Evolutionary conservation across 805 yeast genomes (phyloP).

Genomic region (Saturnispora gosingensis): DNA sequence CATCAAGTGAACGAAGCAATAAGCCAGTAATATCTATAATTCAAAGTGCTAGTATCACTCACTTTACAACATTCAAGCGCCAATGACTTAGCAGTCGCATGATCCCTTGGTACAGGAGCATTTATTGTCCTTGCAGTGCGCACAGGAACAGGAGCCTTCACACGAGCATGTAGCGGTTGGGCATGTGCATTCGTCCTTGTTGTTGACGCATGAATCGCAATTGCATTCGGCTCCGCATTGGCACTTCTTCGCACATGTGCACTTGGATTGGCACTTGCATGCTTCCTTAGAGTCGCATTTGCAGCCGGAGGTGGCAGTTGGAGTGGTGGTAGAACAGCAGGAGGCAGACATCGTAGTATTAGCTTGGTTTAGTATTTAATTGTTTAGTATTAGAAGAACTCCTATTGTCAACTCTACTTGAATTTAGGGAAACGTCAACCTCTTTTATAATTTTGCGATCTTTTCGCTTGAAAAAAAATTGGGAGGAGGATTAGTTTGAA

Average conservation of each 20-base stretch:
- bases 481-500: background rate
- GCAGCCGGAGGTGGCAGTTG: background rate
- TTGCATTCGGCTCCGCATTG: slow-evolving; percentile 9
- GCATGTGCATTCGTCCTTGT: slow-evolving; percentile 8
- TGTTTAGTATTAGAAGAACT: background rate
- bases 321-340: background rate
- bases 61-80: background rate
- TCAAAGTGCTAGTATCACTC: background rate
- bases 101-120: slow-evolving; percentile 2
- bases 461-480: background rate
- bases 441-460: slow-evolving; percentile 1
- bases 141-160: slow-evolving; percentile 7
- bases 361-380: background rate
- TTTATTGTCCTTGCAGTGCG: background rate
- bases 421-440: background rate
- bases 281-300: background rate
- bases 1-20: background rate
- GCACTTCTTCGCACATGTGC: slow-evolving; percentile 11
- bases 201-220: slow-evolving; percentile 8
- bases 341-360: background rate
- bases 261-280: slow-evolving; percentile 1
- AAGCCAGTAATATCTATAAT: background rate
- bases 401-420: too few relatives aligned
- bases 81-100: background rate
- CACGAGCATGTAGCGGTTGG: slow-evolving; percentile 9